phyloP scores from a whole-genome alignment of 2,329 filamentous ascomycete species.

The Teratosphaeria destructans region DNA sequence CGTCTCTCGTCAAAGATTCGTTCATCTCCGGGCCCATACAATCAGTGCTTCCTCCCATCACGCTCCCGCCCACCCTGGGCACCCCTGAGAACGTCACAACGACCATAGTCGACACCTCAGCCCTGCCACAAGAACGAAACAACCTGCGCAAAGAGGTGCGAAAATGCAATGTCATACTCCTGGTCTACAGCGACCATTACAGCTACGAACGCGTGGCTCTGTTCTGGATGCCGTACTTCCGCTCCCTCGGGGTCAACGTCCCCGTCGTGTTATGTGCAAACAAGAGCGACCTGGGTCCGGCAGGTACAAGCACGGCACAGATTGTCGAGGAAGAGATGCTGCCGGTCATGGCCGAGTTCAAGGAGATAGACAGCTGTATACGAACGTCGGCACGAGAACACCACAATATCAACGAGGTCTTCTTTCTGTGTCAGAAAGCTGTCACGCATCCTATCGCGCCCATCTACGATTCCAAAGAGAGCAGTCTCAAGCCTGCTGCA shows the following conservation, averaged over 20 bases:
- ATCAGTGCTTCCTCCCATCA: constrained; percentile 85
- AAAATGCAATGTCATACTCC: constrained; percentile 90
- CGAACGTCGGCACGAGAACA: constrained; percentile 85
- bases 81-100: constrained; percentile 96
- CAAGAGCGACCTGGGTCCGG: constrained; percentile 71
- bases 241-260: constrained; percentile 95
- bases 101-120: constrained; percentile 94
- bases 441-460: constrained; percentile 95
- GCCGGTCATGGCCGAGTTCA: constrained; percentile 91
- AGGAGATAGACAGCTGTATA: constrained; percentile 97
- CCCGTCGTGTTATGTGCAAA: constrained; percentile 95
- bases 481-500: constrained; percentile 73
- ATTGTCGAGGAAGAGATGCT: constrained; percentile 97
- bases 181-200: constrained; percentile 97
- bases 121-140: constrained; percentile 83
- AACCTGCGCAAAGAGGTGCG: constrained; percentile 87
- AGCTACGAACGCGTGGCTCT: constrained; percentile 95
- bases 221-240: constrained; percentile 98
- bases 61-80: constrained; percentile 82
- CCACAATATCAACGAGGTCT: constrained; percentile 85
- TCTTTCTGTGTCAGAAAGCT: constrained; percentile 96
- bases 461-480: constrained; percentile 91
- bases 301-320: constrained; percentile 63
- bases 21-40: constrained; percentile 85
- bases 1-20: constrained; percentile 86